Conservation (phyloP, 2,329 filamentous ascomycete genomes). For the Purpureocillium lavendulum region DNA sequence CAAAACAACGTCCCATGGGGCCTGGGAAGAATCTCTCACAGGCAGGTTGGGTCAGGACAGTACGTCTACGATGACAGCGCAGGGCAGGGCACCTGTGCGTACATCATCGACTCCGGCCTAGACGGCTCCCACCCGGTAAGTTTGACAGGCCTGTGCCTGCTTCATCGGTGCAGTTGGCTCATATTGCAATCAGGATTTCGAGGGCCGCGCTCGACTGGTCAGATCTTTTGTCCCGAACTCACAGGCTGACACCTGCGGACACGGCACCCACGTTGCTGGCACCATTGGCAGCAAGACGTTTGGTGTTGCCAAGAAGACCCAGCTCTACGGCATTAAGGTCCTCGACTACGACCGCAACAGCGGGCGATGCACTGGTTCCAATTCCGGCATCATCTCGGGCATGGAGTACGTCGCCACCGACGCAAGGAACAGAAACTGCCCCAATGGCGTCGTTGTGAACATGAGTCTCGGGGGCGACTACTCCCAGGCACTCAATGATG, state of each 20-base stretch:
- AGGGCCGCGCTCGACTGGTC: conserved; percentile 27
- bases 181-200: conserved; percentile 22
- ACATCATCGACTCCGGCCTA: conserved; percentile 35
- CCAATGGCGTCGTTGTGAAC: conserved; percentile 35
- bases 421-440: conserved; percentile 21
- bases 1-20: conserved; percentile 24
- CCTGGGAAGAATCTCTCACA: conserved; percentile 23
- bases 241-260: conserved; percentile 17
- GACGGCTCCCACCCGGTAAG: conserved; percentile 21
- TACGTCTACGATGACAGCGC: conserved; percentile 26
- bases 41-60: conserved; percentile 7
- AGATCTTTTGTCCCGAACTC: conserved; percentile 22
- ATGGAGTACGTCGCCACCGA: conserved; percentile 29
- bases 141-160: conserved; percentile 2
- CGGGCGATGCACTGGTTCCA: conserved; percentile 13
- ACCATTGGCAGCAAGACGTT: conserved; percentile 23
- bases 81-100: conserved; percentile 26
- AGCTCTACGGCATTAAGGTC: conserved; percentile 31
- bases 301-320: conserved; percentile 29
- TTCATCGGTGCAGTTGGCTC: too few species aligned
- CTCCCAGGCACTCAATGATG: conserved; percentile 34
- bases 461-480: conserved; percentile 40
- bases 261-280: conserved; percentile 1
- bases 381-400: conserved; percentile 28
- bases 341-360: conserved; percentile 19